Evolutionary conservation across 1,284 basidiomycete species (phyloP).

Genomic region (Heliocybe sulcata): DNA sequence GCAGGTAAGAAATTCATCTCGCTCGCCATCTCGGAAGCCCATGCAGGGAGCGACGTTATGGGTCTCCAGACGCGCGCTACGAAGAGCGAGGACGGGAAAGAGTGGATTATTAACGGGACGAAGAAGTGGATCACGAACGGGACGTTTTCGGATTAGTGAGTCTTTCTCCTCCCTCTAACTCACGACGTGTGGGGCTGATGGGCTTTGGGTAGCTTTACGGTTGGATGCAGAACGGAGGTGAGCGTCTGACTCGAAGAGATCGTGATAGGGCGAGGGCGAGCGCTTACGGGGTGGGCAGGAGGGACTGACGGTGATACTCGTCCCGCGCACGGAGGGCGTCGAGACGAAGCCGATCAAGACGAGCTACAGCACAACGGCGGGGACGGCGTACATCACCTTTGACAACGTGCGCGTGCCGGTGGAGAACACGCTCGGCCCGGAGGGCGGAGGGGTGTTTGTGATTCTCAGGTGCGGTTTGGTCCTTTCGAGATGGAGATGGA

Average conservation of each 20-base stretch:
- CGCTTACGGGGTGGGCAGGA: too few species aligned
- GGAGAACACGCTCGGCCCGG: conserved; percentile 81
- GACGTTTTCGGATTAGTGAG: conserved; percentile 44
- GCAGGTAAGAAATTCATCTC: conserved; percentile 74
- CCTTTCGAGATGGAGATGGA: conserved; percentile 14
- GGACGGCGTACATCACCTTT: conserved; percentile 84
- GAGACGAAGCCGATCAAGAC: conserved; percentile 86
- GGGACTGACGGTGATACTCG: conserved; percentile 81
- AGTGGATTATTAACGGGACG: conserved; percentile 82
- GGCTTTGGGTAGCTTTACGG: conserved; percentile 60
- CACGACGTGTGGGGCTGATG: too few species aligned
- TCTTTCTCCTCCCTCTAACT: too few species aligned
- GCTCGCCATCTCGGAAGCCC: conserved; percentile 67
- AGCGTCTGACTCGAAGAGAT: conserved; percentile 13
- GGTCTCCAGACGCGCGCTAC: conserved; percentile 78
- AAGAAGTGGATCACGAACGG: conserved; percentile 88
- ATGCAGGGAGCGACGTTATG: conserved; percentile 88
- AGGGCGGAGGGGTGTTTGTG: conserved; percentile 78
- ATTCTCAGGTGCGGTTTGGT: conserved; percentile 49
- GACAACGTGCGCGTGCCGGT: conserved; percentile 83
- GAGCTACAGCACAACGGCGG: conserved; percentile 69
- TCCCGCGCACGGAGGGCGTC: conserved; percentile 71
- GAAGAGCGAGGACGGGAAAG: conserved; percentile 77
- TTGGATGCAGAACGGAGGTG: conserved; percentile 55
- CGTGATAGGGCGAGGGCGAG: conserved; percentile 54